These are phyloP conservation scores for Monosporascus sp. DNA, from an alignment of 2,329 filamentous ascomycete genomes.

Conservation along the genomic window DNA sequence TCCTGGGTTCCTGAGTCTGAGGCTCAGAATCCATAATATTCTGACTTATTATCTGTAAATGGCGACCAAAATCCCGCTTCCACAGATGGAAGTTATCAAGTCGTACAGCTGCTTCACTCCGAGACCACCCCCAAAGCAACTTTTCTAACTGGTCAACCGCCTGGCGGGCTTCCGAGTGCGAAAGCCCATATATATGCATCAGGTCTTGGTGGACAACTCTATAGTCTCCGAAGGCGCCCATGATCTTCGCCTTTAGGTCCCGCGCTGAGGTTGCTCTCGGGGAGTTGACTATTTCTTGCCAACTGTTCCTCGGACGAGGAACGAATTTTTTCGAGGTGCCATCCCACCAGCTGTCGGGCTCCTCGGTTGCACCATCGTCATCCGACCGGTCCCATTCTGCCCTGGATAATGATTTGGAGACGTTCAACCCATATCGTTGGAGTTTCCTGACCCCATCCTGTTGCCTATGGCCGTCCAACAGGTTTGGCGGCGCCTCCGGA, in stretches of 20 bases:
- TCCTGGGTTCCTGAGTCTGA: not conserved
- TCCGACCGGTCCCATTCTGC: not conserved
- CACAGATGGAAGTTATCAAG: conserved; percentile 21
- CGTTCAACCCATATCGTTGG: too few species aligned
- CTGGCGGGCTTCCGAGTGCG: conserved; percentile 16
- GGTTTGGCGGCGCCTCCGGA: conserved; percentile 1
- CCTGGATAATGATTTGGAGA: not conserved
- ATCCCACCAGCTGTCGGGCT: conserved; percentile 2
- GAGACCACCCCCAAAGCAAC: conserved; percentile 11
- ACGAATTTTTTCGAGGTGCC: conserved; percentile 5
- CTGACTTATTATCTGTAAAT: conserved; percentile 1
- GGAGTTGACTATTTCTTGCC: not conserved
- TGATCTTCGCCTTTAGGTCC: conserved; percentile 15
- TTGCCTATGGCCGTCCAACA: not conserved
- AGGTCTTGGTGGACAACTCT: conserved; percentile 12
- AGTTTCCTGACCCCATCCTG: not conserved
- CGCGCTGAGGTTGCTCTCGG: not conserved
- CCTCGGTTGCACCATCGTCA: not conserved
- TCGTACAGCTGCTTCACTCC: conserved; percentile 5
- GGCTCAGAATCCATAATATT: not conserved
- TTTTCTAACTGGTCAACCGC: conserved; percentile 21
- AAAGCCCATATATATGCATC: conserved; percentile 12
- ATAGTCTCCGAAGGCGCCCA: conserved; percentile 12
- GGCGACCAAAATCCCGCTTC: conserved; percentile 17
- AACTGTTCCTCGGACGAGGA: not conserved